Conservation (phyloP, 2,329 filamentous ascomycete species). For the Hypoxylon rubiginosum region DNA sequence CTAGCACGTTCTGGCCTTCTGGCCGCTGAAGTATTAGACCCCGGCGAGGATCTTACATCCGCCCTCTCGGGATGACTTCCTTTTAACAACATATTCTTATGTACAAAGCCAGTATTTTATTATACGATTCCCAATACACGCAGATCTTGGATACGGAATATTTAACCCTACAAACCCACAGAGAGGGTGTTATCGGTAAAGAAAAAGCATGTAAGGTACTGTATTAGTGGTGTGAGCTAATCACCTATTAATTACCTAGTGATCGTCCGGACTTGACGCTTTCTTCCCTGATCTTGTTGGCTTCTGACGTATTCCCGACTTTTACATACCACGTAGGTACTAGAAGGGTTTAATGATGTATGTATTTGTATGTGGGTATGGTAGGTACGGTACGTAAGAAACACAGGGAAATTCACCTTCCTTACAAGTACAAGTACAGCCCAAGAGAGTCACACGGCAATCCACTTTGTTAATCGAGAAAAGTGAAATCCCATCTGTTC, state of each 20-base stretch:
- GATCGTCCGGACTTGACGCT: not conserved
- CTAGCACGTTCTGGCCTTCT: slow-evolving; percentile 1
- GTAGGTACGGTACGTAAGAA: slow-evolving; percentile 20
- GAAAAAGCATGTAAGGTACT: slow-evolving; percentile 31
- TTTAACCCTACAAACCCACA: not conserved
- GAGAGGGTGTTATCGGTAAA: not conserved
- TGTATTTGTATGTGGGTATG: slow-evolving; percentile 20
- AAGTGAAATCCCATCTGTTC: slow-evolving; percentile 41
- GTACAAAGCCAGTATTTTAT: not conserved
- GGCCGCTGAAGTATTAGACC: not conserved
- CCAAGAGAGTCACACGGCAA: slow-evolving; percentile 39
- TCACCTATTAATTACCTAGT: not conserved
- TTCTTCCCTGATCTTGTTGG: not conserved
- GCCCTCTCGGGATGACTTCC: slow-evolving; percentile 6
- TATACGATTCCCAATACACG: not conserved
- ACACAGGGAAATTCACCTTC: slow-evolving; percentile 17
- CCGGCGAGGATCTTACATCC: slow-evolving; percentile 13
- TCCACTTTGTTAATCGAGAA: slow-evolving; percentile 43
- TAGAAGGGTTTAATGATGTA: too few species aligned
- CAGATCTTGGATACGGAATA: not conserved
- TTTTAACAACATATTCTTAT: not conserved
- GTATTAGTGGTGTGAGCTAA: not conserved
- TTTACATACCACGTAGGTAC: too few species aligned
- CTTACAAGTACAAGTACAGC: slow-evolving; percentile 35
- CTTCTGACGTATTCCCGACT: not conserved